These are phyloP conservation scores for Neofusicoccum parvum DNA, from an alignment of 2,329 filamentous ascomycete genomes.

Conservation along the genomic window DNA sequence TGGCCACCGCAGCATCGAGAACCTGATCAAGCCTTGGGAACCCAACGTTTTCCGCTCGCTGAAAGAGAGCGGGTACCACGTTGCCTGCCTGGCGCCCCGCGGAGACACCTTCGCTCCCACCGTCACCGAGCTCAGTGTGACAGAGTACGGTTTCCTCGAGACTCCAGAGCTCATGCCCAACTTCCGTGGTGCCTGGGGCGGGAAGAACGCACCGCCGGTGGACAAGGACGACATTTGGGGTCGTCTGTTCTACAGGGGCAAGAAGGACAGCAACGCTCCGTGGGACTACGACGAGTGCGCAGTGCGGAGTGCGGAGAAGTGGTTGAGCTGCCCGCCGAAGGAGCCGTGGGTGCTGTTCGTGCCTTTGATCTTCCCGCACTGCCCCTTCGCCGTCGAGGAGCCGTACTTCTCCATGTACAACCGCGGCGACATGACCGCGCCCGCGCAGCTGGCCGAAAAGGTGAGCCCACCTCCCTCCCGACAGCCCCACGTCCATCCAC, in stretches of 20 bases:
- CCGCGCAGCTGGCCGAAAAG: background rate
- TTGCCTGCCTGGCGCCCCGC: slow-evolving; percentile 44
- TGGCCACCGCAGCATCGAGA: slow-evolving; percentile 50
- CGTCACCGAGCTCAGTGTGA: slow-evolving; percentile 48
- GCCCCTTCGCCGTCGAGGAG: slow-evolving; percentile 53
- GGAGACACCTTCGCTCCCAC: slow-evolving; percentile 48
- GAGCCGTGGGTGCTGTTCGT: slow-evolving; percentile 49
- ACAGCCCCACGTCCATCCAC: too few relatives aligned
- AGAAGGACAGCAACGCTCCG: slow-evolving; percentile 40
- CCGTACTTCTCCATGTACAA: slow-evolving; percentile 53
- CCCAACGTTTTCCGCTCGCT: slow-evolving; percentile 50
- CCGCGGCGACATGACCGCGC: slow-evolving; percentile 31
- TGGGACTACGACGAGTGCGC: slow-evolving; percentile 51
- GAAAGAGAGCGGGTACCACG: slow-evolving; percentile 50
- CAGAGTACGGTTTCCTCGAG: slow-evolving; percentile 49
- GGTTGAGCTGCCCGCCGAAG: slow-evolving; percentile 36
- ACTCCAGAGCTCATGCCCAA: too few relatives aligned
- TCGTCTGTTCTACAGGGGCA: slow-evolving; percentile 39
- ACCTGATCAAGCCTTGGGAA: slow-evolving; percentile 54
- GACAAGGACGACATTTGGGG: slow-evolving; percentile 37
- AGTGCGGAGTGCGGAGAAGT: slow-evolving; percentile 45
- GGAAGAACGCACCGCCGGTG: too few relatives aligned
- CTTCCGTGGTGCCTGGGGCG: too few relatives aligned
- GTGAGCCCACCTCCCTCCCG: too few relatives aligned
- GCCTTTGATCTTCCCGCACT: slow-evolving; percentile 49